These are phyloP conservation scores for Candida wancherniae DNA, from an alignment of 805 yeast genomes.

Conservation along the genomic window DNA sequence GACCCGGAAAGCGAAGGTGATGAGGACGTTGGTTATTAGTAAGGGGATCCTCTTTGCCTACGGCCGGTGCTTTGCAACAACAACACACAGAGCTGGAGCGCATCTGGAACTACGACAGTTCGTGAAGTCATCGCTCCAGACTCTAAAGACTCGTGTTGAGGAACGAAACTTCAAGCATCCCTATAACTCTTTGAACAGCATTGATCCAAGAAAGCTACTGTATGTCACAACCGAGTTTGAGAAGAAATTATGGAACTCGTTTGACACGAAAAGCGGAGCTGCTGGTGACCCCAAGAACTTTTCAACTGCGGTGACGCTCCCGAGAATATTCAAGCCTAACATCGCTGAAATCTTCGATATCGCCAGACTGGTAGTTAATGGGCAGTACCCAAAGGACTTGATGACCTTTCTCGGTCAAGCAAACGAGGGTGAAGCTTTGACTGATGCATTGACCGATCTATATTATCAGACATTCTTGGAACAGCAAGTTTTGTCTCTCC, in stretches of 20 bases:
- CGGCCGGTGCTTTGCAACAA: too few relatives aligned
- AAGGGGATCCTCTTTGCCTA: too few relatives aligned
- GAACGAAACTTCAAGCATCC: constrained; percentile 2
- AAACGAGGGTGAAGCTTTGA: constrained; percentile 7
- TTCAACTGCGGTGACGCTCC: too few relatives aligned
- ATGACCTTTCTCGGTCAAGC: constrained; percentile 14
- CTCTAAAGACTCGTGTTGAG: background rate
- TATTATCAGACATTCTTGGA: constrained; percentile 9
- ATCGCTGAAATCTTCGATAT: constrained; percentile 19
- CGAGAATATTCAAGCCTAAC: constrained; percentile 31
- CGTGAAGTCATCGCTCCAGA: constrained; percentile 2
- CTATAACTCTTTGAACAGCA: constrained; percentile 3
- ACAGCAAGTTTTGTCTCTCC: constrained; percentile 2
- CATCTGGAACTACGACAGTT: constrained; percentile 4
- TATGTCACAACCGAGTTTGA: constrained; percentile 2
- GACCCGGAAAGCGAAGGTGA: too few relatives aligned
- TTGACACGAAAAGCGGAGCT: too few relatives aligned
- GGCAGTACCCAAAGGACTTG: constrained; percentile 19
- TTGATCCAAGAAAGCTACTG: background rate
- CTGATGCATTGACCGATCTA: constrained; percentile 5
- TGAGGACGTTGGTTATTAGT: too few relatives aligned
- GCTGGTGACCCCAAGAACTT: too few relatives aligned
- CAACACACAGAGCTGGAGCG: too few relatives aligned
- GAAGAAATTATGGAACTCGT: constrained; percentile 2
- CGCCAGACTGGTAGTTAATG: constrained; percentile 15